Evolutionary conservation across 139 green algal species (phyloP).

Genomic region (Chlorella sorokiniana): DNA sequence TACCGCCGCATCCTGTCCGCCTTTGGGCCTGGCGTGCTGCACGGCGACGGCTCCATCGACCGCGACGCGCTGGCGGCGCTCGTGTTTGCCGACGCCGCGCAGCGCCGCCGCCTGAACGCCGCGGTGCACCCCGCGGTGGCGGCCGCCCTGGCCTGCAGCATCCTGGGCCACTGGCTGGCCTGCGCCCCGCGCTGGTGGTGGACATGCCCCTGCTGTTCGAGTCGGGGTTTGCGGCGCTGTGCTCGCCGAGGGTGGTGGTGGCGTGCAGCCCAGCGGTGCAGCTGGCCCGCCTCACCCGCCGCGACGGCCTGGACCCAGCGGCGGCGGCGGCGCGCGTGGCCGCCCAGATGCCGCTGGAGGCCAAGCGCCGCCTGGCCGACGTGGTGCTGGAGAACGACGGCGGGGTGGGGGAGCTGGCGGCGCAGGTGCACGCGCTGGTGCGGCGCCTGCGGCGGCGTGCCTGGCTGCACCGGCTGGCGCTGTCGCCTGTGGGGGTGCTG

Average conservation of each 20-base stretch:
- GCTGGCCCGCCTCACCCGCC: conserved; percentile 60
- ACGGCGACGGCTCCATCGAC: conserved; percentile 63
- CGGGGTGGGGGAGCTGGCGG: conserved; percentile 39
- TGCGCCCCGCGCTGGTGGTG: conserved; percentile 60
- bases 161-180: conserved; percentile 57
- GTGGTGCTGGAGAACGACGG: conserved; percentile 70
- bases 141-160: conserved; percentile 48
- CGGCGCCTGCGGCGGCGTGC: neutral
- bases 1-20: conserved; percentile 61
- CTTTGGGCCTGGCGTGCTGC: conserved; percentile 58
- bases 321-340: conserved; percentile 57
- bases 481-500: conserved; percentile 40
- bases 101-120: conserved; percentile 66
- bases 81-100: conserved; percentile 61
- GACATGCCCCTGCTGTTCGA: conserved; percentile 92
- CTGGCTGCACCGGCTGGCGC: conserved; percentile 24
- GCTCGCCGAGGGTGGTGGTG: conserved; percentile 61
- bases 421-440: neutral
- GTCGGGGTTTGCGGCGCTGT: conserved; percentile 52
- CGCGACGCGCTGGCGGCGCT: conserved; percentile 63
- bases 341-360: conserved; percentile 70
- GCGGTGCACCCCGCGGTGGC: conserved; percentile 74
- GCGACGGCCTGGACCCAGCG: conserved; percentile 53
- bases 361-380: conserved; percentile 58
- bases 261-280: conserved; percentile 49